Evolutionary conservation across 352 stramenopile species (phyloP).

Genomic region (Phytophthora fragariae): DNA sequence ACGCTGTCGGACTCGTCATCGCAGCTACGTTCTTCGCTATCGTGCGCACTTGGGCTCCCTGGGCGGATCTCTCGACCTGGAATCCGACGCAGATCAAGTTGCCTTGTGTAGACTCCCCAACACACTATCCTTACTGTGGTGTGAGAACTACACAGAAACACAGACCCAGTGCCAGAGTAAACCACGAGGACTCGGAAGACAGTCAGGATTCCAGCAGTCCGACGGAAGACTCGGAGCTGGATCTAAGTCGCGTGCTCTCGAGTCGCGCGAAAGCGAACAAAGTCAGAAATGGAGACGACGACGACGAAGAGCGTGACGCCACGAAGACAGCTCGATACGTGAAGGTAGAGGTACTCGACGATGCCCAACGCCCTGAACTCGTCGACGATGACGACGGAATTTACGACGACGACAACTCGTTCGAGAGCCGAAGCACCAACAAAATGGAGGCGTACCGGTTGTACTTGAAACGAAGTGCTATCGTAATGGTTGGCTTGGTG

Average conservation of each 20-base stretch:
- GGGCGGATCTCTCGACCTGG: slow-evolving; percentile 38
- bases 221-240: neutral
- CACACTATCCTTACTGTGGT: too few relatives aligned
- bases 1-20: slow-evolving; percentile 13
- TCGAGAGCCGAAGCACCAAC: too few relatives aligned
- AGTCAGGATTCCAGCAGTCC: neutral
- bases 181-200: neutral
- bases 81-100: slow-evolving; percentile 9
- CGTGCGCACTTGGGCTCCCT: slow-evolving; percentile 19
- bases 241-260: neutral
- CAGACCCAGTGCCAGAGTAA: neutral
- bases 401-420: neutral
- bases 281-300: neutral
- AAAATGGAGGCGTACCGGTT: neutral
- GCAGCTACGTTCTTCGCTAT: slow-evolving; percentile 23
- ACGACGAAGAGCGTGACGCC: neutral
- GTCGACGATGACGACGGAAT: neutral
- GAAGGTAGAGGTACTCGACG: neutral
- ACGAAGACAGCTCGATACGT: neutral
- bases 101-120: too few relatives aligned
- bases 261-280: neutral
- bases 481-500: slow-evolving; percentile 4
- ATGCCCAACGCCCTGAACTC: neutral
- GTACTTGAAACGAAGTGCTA: neutral
- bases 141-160: neutral